These are phyloP conservation scores for Plasmopara halstedii DNA, from an alignment of 352 stramenopile species.

Conservation along the genomic window DNA sequence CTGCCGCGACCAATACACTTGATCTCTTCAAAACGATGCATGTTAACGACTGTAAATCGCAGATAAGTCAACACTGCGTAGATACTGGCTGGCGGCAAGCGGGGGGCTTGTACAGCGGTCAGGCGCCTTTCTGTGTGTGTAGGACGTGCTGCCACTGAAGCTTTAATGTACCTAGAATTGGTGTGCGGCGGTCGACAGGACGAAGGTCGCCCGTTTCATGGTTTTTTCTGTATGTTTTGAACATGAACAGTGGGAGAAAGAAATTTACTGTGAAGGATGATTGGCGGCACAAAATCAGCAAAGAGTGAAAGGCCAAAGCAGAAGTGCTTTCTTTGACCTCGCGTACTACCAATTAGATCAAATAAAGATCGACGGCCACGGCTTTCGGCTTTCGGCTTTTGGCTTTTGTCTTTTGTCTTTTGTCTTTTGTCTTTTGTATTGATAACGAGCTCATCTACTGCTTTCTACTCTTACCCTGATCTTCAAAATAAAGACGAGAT, in stretches of 20 bases:
- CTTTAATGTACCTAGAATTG: neutral
- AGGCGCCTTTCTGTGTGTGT: neutral
- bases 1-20: constrained; percentile 69
- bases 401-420: too few species aligned
- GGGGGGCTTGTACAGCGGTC: neutral
- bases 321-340: too few species aligned
- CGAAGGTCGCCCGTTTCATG: neutral
- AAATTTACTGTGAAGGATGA: neutral
- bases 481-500: neutral
- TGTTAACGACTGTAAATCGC: constrained; percentile 24
- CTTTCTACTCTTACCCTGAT: constrained; percentile 6
- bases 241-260: neutral
- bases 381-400: too few species aligned
- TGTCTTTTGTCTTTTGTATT: too few species aligned
- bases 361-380: too few species aligned
- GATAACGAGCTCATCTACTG: neutral
- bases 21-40: constrained; percentile 75
- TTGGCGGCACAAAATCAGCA: neutral
- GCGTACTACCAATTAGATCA: too few species aligned
- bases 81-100: neutral
- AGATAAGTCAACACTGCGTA: neutral
- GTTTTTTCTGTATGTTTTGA: neutral
- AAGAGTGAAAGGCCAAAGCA: neutral
- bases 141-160: neutral
- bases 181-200: neutral